Percentiles rank a stretch among this genome's conserved stretches.
Conservation (phyloP, 2,329 filamentous ascomycete species). For the Chaetomiaceae sp. region DNA sequence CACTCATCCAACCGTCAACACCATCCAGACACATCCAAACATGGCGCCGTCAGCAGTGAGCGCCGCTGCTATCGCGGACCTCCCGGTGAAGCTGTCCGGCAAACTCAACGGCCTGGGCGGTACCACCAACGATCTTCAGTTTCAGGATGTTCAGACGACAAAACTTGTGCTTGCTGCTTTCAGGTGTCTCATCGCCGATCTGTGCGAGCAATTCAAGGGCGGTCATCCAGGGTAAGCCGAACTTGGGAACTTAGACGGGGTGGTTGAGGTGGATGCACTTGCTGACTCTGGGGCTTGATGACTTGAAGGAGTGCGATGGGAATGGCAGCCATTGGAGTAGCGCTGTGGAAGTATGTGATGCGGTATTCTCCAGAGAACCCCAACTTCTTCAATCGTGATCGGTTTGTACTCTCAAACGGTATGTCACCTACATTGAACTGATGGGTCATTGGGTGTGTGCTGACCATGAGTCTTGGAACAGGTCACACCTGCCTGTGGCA, state of each 20-base stretch:
- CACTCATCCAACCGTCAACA: too few species aligned
- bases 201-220: slow-evolving; percentile 1
- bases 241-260: too few species aligned
- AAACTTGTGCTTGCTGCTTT: not conserved
- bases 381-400: slow-evolving; percentile 1
- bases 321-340: not conserved
- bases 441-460: too few species aligned
- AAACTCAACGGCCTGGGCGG: not conserved
- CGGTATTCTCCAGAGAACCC: slow-evolving; percentile 3
- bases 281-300: not conserved
- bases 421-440: not conserved
- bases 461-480: not conserved
- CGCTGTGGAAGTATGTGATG: slow-evolving; percentile 3
- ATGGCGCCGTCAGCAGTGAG: not conserved
- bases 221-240: not conserved
- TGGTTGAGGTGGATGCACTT: not conserved
- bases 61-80: not conserved
- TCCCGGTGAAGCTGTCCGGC: not conserved
- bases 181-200: not conserved
- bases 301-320: not conserved
- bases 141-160: not conserved
- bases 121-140: not conserved
- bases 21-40: too few species aligned
- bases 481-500: not conserved
- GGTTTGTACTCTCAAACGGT: slow-evolving; percentile 1